Base-by-base conservation (phyloP, 1,284 basidiomycete genomes). In the Marasmius tenuissimus region DNA sequence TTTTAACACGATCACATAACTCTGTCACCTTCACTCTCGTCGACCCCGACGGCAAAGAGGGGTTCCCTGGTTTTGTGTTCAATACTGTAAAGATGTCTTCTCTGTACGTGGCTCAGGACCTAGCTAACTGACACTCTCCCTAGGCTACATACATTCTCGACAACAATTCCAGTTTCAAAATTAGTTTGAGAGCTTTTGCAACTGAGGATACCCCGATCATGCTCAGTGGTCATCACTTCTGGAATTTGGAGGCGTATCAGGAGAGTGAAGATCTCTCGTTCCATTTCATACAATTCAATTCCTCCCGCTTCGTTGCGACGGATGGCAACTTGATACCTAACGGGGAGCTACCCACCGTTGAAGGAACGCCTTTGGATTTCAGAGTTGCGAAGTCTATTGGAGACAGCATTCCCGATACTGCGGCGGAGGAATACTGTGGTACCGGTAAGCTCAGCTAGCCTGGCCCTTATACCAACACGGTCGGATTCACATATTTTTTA, bases 241-340 rank as follows among this genome's bases (percentile, higher is more conserved):
- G 79, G 78, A 83, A 84, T 66, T 66, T 83, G 5, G 81, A 83
- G 63, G 81, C 76, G 0, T 84, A 78, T 67, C 64, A 78, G 39
- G 78, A 78, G 61, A 70, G 75, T 0, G 70, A 81, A 60, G 77
- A 81, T 61, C 71, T 81, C 7, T 63, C 72, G 18, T 75, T 75
- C 8, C 82, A 84, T 64, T 66, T 71, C 53, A 71, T 73, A 5
- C 75, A 78, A 59, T 73, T 80, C 63, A 66, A 72, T 53, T 68
- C 79, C 1, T 77, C 76, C 8, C 73, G 72, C 48, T 73, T 80
- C 49, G 76, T 84, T 38, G 73, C 72, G 7, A 80, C 78, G 1
- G 77, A 83, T 64, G 74, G 75, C 0, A 71, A 74, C 38, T 71
- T 81, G 16, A 80, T 83, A 60, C 82, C 82, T 0, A 81, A 71